Evolutionary conservation across 768 basidiomycete genomes (phyloP), one percentile per base, ranked within the genome.

Genomic region (Termitomyces sp.): DNA sequence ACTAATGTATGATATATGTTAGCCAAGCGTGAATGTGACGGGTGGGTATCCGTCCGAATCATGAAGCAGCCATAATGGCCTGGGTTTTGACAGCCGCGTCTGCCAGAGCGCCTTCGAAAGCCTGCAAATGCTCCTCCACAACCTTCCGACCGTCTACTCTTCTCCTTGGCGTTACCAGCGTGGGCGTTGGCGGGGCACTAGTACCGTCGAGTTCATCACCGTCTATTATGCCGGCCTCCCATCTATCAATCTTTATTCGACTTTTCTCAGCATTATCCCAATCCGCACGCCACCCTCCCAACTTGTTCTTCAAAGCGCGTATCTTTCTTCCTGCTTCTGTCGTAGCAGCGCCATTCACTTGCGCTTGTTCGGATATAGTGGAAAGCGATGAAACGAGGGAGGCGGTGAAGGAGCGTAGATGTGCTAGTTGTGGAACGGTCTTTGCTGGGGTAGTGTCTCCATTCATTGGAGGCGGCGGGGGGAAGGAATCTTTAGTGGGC

Each of bases 191-290:
- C 24, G 71, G 62, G 30, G 58, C 69, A 61, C 63, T 48, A 33
- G 54, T 58, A 14, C 59, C 64, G 43, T 70, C 70, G 7, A 44
- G 44, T 44, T 72, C 72, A 20, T 73, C 74, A 12, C 74, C 77
- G 27, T 82, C 82, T 57, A 72, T 70, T 24, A 80, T 68, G 1
- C 83, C 89, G 8, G 82, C 79, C 66, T 94, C 92, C 93, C 93
- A 93, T 68, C 77, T 80, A 70, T 91, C 90, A 56, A 94, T 91
- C 69, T 77, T 82, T 58, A 78, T 66, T 34, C 88, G 81, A 66
- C 92, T 94, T 46, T 84, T 81, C 68, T 94, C 92, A 40, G 91
- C 92, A 61, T 86, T 89, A 63, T 94, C 92, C 81, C 87, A 91
- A 55, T 94, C 92, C 33, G 82, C 79, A 55, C 86, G 81, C 87